Evolutionary conservation across 1,139 yeast species (phyloP), one percentile per base, ranked within the genome.

Genomic region (Kodamaea derodonti): DNA sequence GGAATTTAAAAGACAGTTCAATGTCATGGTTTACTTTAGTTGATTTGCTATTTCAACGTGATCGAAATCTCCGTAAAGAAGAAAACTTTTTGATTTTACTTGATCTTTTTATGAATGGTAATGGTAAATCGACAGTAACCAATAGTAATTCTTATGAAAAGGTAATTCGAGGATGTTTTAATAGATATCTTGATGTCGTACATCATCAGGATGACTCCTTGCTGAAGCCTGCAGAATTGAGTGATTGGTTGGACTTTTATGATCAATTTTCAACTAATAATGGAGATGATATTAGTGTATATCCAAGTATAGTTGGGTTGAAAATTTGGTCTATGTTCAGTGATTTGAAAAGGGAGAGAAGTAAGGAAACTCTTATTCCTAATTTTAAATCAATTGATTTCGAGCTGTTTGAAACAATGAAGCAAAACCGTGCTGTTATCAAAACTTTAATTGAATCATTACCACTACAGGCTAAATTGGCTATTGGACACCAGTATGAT

Each of bases 161-260:
- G 46, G 76, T 88, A 7, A 56, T 84, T 2, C 68, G 68, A 41
- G 95, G 95, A 2, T 82, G 92, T 48, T 90, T 87, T 57, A 73
- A 81, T 32, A 59, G 72, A 30, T 87, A 81, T 51, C 55, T 69
- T 39, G 75, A 69, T 46, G 56, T 53, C 7, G 73, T 65, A 0
- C 58, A 78, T 39, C 75, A 72, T 45, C 80, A 82, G 32, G 95
- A 86, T 49, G 81, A 76, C 42, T 67, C 80, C 29, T 59, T 87
- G 24, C 46, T 49, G 2, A 83, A 82, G 43, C 87, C 95, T 0
- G 60, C 76, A 11, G 64, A 60, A 28, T 60, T 87, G 11, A 76
- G 86, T 30, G 95, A 87, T 42, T 90, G 96, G 96, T 54, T 85
- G 20, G 72, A 62, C 43, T 84, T 82, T 52, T 75, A 78, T 44